Percentiles rank a stretch among this genome's conserved stretches.
phyloP scores from a whole-genome alignment of 1,139 yeast species.

The Hemisphaericaspora subhashii region DNA sequence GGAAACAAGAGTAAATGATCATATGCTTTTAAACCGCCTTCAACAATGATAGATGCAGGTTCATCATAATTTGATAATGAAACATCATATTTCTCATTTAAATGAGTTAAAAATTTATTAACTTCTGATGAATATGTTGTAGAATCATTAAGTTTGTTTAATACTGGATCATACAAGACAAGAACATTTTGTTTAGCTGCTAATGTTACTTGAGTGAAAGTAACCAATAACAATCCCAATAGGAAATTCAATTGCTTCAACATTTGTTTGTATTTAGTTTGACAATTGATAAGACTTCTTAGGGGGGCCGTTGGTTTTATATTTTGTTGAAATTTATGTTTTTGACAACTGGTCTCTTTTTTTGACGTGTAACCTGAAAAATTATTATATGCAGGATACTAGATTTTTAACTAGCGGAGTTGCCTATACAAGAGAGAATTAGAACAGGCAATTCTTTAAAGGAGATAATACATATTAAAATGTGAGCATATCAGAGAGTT shows the following conservation, averaged over 20 bases:
- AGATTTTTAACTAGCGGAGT: too few relatives aligned
- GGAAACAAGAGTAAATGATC: conserved; percentile 42
- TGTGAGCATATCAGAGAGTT: too few relatives aligned
- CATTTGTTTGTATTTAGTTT: too few relatives aligned
- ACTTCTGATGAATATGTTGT: conserved; percentile 20
- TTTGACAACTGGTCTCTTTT: too few relatives aligned
- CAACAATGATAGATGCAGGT: conserved; percentile 25
- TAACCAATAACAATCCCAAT: conserved; percentile 12
- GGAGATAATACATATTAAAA: too few relatives aligned
- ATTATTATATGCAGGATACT: conserved; percentile 3
- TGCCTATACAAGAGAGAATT: too few relatives aligned
- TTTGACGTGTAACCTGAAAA: conserved; percentile 8
- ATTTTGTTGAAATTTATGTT: too few relatives aligned
- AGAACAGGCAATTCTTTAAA: too few relatives aligned
- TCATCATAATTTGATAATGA: conserved; percentile 29
- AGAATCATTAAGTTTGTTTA: conserved; percentile 23
- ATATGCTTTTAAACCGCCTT: conserved; percentile 22
- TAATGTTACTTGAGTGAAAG: conserved; percentile 10
- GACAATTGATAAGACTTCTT: too few relatives aligned
- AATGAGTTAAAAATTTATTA: conserved; percentile 20
- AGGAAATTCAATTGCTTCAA: conserved; percentile 10
- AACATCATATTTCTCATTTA: conserved; percentile 24
- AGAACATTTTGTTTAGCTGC: conserved; percentile 22
- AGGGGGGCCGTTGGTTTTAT: too few relatives aligned
- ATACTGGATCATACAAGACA: conserved; percentile 33